Evolutionary conservation across 2,329 filamentous ascomycete genomes (phyloP).

Genomic region (Stachybotrys chartarum): DNA sequence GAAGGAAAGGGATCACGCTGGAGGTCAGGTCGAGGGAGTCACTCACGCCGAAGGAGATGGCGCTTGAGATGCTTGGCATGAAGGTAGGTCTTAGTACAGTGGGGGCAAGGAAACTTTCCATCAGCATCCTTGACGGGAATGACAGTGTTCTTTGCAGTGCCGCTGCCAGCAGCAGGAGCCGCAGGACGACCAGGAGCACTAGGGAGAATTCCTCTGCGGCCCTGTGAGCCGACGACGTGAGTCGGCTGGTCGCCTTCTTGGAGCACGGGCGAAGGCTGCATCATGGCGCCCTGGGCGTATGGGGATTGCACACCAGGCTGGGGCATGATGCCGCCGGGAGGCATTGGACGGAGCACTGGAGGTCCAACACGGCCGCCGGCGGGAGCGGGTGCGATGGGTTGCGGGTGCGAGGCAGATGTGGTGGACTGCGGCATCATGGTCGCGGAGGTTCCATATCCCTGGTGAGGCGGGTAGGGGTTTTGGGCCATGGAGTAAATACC

Average conservation of each 20-base stretch:
- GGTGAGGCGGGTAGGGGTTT: slow-evolving; percentile 47
- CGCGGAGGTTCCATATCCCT: slow-evolving; percentile 47
- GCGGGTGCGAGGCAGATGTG: slow-evolving; percentile 61
- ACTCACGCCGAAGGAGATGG: slow-evolving; percentile 92
- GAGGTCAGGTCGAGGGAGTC: neutral
- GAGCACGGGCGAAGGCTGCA: slow-evolving; percentile 49
- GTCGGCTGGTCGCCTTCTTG: slow-evolving; percentile 62
- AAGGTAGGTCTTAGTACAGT: slow-evolving; percentile 96
- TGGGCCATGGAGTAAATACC: slow-evolving; percentile 49
- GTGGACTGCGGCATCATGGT: slow-evolving; percentile 62
- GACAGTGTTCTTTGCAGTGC: slow-evolving; percentile 67
- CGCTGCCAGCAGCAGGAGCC: slow-evolving; percentile 63
- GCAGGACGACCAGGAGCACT: slow-evolving; percentile 82
- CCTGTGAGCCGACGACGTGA: slow-evolving; percentile 92
- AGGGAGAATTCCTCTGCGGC: slow-evolving; percentile 82
- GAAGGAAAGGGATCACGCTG: slow-evolving; percentile 15
- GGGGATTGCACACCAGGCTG: slow-evolving; percentile 46
- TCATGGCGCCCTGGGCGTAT: slow-evolving; percentile 51
- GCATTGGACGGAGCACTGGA: slow-evolving; percentile 62
- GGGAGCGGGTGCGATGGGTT: slow-evolving; percentile 69
- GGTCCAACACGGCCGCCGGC: slow-evolving; percentile 43
- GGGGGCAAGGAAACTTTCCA: slow-evolving; percentile 95
- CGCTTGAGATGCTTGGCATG: slow-evolving; percentile 97
- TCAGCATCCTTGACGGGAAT: slow-evolving; percentile 94
- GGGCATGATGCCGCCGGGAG: slow-evolving; percentile 56